phyloP scores from a whole-genome alignment of 2,329 filamentous ascomycete genomes.

The Grosmannia clavigera region DNA sequence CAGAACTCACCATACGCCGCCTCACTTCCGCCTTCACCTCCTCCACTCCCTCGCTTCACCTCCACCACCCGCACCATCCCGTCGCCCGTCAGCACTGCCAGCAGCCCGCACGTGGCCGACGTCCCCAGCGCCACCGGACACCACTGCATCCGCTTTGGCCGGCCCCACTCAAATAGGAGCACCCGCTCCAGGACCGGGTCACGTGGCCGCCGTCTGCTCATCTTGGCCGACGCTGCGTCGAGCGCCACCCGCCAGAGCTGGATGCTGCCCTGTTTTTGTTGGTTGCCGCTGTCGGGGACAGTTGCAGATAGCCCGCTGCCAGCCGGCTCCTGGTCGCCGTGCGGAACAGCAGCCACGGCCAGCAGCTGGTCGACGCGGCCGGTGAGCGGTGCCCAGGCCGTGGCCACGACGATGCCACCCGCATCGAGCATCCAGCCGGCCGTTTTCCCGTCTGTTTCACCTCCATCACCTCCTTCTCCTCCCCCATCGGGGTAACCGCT shows the following conservation, averaged over 20 bases:
- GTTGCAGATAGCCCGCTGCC: neutral
- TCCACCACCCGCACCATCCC: slow-evolving; percentile 38
- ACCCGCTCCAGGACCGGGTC: slow-evolving; percentile 21
- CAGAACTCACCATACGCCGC: slow-evolving; percentile 26
- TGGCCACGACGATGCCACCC: slow-evolving; percentile 37
- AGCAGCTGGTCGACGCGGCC: slow-evolving; percentile 32
- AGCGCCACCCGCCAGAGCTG: slow-evolving; percentile 42
- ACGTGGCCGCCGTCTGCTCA: slow-evolving; percentile 14
- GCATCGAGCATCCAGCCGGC: slow-evolving; percentile 41
- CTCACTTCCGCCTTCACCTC: neutral
- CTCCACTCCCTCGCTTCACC: slow-evolving; percentile 18
- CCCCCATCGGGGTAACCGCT: slow-evolving; percentile 7
- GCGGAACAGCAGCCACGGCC: slow-evolving; percentile 38
- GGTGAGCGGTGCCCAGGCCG: slow-evolving; percentile 37
- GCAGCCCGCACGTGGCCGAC: slow-evolving; percentile 17
- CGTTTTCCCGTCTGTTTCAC: too few relatives aligned
- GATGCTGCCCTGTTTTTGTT: slow-evolving; percentile 24
- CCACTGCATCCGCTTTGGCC: slow-evolving; percentile 39
- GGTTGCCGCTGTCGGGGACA: slow-evolving; percentile 17
- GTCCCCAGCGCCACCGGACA: slow-evolving; percentile 30
- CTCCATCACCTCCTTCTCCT: neutral
- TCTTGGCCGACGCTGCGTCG: neutral
- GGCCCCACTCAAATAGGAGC: slow-evolving; percentile 37
- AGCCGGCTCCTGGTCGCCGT: slow-evolving; percentile 31
- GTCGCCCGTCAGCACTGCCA: slow-evolving; percentile 39